phyloP scores from a whole-genome alignment of 2,329 filamentous ascomycete species.

The Botrytis medusae region DNA sequence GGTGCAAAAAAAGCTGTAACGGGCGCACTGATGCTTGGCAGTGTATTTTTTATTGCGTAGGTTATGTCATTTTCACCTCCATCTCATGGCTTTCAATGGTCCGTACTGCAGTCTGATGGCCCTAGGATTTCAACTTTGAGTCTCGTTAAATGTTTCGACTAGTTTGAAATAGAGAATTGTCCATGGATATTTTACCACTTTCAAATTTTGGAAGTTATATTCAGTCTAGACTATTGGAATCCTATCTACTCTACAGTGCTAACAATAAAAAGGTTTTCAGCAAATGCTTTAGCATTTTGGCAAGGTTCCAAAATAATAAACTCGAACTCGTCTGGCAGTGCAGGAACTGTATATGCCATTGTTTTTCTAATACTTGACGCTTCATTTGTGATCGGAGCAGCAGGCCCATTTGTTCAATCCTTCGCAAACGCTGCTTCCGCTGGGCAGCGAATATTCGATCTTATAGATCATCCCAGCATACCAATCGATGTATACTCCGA shows the following conservation, averaged over 20 bases:
- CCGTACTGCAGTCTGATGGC: neutral
- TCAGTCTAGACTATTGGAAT: neutral
- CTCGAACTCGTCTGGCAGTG: neutral
- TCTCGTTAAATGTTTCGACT: neutral
- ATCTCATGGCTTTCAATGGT: neutral
- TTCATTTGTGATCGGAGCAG: neutral
- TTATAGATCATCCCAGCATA: neutral
- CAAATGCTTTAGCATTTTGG: neutral
- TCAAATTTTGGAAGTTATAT: neutral
- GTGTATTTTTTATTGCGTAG: neutral
- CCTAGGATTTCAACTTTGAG: neutral
- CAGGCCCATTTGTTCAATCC: neutral
- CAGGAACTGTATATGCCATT: neutral
- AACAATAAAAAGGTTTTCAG: neutral
- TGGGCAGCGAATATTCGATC: neutral
- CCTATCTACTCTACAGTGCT: neutral
- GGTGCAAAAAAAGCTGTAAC: slow-evolving; percentile 52
- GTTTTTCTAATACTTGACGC: neutral
- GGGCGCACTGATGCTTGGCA: slow-evolving; percentile 43
- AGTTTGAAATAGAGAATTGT: neutral
- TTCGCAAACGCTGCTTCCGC: neutral
- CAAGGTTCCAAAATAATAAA: neutral
- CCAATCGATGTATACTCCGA: neutral
- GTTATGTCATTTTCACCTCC: neutral
- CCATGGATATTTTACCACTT: neutral